Evolutionary conservation across 2,329 filamentous ascomycete species (phyloP), one percentile per base, ranked within the genome.

Genomic region (Colletotrichum simmondsii): DNA sequence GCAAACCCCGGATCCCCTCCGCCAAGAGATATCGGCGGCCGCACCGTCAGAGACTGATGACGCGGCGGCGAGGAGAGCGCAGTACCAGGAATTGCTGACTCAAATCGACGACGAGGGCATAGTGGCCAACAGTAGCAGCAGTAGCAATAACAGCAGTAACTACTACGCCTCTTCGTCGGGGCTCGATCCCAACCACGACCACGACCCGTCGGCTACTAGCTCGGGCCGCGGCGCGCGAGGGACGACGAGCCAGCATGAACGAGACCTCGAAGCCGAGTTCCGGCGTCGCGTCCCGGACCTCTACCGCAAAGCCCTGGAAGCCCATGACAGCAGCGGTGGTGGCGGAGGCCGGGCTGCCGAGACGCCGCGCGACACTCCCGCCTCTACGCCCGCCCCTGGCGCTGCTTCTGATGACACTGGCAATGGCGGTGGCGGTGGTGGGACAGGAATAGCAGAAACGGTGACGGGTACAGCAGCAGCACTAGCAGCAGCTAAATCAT

Each of bases 181-280:
- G 3, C 49, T 61, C 22, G 53, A 56, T n/a, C 42, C 42, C 42
- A 49, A 49, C 37, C 2, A 42, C 37, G 37, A 42, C 37, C 5
- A 42, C 42, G 42, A 49, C 35, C 62, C 65, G 16, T 58, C 70
- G n/a, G 56, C 65, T 56, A 16, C 37, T 42, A 52, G 56, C 42
- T 61, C 61, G 26, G 85, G 87, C 72, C 83, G 85, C 19, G 42
- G 42, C 28, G 77, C 79, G 19, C 81, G 82, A 16, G 83, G 81
- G 5, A 80, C 87, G 19, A 80, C 87, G 19, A 80, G 83, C 35
- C 80, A 83, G 66, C 84, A 86, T 60, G 87, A 90, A 77, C 83
- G 81, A 54, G 82, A 84, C 32, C 81, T 90, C 1, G 87, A 89
- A 76, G 78, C 80, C 0, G 87, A 89, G 68, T 87, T 90, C 66